Evolutionary conservation across 192 early-diverging fungal genomes (phyloP).

Genomic region (Coemansia sp.): DNA sequence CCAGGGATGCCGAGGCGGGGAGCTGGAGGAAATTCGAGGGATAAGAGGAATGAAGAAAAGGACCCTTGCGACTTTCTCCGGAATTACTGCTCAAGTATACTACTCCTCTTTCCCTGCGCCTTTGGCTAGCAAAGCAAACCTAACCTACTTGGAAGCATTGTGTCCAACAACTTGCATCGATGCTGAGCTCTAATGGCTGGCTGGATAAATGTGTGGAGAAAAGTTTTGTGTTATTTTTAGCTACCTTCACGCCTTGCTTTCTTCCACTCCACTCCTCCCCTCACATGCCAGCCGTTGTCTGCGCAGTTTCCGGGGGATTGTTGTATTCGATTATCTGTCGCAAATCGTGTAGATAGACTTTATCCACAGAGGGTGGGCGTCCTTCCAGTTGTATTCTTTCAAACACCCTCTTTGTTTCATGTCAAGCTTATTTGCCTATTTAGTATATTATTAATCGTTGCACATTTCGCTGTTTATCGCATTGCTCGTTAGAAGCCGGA

Average conservation of each 20-base stretch:
- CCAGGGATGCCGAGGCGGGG: not conserved
- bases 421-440: not conserved
- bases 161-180: too few species aligned
- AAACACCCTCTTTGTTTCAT: not conserved
- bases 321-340: not conserved
- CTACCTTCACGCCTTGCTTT: not conserved
- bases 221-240: conserved; percentile 7
- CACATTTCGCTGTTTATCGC: not conserved
- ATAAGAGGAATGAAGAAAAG: not conserved
- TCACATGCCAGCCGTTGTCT: not conserved
- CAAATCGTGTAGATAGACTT: conserved; percentile 3
- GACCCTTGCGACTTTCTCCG: not conserved
- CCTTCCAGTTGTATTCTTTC: not conserved
- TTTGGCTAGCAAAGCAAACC: not conserved
- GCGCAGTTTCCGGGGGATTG: not conserved
- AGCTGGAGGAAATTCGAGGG: not conserved
- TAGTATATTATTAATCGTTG: not conserved
- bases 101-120: too few species aligned
- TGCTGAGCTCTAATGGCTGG: not conserved
- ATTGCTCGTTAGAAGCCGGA: not conserved
- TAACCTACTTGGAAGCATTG: too few species aligned
- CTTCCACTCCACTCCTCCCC: not conserved
- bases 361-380: not conserved
- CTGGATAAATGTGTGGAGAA: conserved; percentile 4
- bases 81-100: not conserved